Conservation (phyloP, 1,284 basidiomycete genomes). For the Rhizoctonia solani region DNA sequence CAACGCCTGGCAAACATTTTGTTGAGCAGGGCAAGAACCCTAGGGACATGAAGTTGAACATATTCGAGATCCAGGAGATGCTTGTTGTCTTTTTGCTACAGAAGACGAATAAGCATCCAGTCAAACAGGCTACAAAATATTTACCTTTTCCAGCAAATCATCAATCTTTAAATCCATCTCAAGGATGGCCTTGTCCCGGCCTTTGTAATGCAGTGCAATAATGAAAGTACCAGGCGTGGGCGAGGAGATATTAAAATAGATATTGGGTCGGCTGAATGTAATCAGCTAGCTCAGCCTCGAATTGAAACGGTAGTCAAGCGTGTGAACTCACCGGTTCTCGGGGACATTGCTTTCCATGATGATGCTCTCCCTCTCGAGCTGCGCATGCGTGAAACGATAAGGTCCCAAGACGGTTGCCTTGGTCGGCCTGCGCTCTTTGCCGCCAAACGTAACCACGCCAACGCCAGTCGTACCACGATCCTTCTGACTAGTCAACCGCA, state of each 20-base stretch:
- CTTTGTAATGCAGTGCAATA: slow-evolving; percentile 98
- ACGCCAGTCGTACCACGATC: slow-evolving; percentile 84
- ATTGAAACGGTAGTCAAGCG: background rate
- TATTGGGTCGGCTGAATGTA: slow-evolving; percentile 80
- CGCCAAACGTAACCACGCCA: slow-evolving; percentile 93
- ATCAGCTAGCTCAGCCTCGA: background rate
- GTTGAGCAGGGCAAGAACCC: slow-evolving; percentile 88
- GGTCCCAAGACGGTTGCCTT: slow-evolving; percentile 91
- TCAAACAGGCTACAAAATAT: slow-evolving; percentile 38
- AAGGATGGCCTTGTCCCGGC: slow-evolving; percentile 97
- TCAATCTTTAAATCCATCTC: slow-evolving; percentile 99
- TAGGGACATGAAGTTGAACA: slow-evolving; percentile 95
- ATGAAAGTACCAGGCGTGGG: slow-evolving; percentile 98
- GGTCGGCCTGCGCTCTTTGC: slow-evolving; percentile 92
- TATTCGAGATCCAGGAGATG: slow-evolving; percentile 95
- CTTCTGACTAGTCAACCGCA: slow-evolving; percentile 85
- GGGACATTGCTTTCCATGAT: slow-evolving; percentile 99
- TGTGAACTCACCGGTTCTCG: slow-evolving; percentile 78
- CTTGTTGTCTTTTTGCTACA: slow-evolving; percentile 97
- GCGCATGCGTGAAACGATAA: slow-evolving; percentile 95
- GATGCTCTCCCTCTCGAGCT: slow-evolving; percentile 99
- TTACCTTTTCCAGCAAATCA: slow-evolving; percentile 92
- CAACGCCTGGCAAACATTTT: slow-evolving; percentile 70
- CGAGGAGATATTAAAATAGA: slow-evolving; percentile 98
- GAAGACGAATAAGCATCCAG: slow-evolving; percentile 8